phyloP scores from a whole-genome alignment of 2,329 filamentous ascomycete species.

The Aspergillus fijiensis region DNA sequence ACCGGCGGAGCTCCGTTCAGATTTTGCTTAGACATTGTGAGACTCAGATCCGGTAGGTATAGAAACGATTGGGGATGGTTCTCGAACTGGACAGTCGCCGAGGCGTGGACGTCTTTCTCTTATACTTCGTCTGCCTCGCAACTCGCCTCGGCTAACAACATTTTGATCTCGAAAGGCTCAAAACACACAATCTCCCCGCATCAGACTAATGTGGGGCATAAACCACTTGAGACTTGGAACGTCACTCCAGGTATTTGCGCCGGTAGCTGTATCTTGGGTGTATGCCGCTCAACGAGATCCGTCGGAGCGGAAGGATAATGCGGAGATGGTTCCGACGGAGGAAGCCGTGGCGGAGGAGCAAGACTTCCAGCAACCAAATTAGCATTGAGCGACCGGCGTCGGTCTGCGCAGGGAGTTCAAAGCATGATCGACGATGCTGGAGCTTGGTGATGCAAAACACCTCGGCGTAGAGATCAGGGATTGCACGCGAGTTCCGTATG shows the following conservation, averaged over 20 bases:
- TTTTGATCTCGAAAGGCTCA: not conserved
- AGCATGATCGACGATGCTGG: too few species aligned
- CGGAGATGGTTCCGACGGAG: slow-evolving; percentile 5
- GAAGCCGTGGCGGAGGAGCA: not conserved
- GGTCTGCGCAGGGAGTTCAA: too few species aligned
- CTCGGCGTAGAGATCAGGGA: not conserved
- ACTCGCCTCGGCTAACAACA: not conserved
- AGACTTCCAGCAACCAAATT: not conserved
- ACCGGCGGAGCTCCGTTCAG: not conserved
- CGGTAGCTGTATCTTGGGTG: not conserved
- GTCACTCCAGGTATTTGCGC: not conserved
- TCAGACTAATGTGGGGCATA: slow-evolving; percentile 2
- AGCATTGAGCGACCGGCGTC: too few species aligned
- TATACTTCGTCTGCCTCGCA: not conserved
- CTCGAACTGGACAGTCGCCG: too few species aligned
- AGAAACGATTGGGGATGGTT: too few species aligned
- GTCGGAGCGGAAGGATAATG: slow-evolving; percentile 4
- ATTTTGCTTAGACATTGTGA: slow-evolving; percentile 1
- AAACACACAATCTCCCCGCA: not conserved
- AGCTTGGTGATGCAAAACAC: not conserved
- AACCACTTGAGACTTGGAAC: not conserved
- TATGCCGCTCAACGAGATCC: not conserved
- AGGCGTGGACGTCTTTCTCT: slow-evolving; percentile 3
- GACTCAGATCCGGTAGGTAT: not conserved
- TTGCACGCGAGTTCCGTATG: not conserved